Percentiles rank a stretch among this genome's conserved stretches.
Evolutionary conservation across 2,329 filamentous ascomycete genomes (phyloP).

Genomic region (Fusarium sp.): DNA sequence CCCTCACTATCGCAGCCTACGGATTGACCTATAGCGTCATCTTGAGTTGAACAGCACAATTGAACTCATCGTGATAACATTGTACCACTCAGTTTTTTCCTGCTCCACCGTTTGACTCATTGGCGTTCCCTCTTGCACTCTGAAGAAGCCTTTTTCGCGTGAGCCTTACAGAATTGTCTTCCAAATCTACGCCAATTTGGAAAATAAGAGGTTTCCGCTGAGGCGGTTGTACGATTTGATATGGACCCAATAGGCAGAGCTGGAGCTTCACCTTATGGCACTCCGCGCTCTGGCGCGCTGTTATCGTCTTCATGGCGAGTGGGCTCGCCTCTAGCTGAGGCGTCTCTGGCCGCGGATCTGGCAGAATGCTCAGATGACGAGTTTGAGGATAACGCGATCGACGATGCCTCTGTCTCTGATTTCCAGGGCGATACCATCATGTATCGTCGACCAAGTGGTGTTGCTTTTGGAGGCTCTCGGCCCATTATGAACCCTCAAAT

Average conservation of each 20-base stretch:
- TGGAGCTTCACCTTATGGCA: constrained; percentile 42
- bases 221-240: constrained; percentile 13
- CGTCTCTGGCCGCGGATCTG: constrained; percentile 76
- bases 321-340: constrained; percentile 76
- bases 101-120: constrained; percentile 24
- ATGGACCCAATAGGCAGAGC: constrained; percentile 42
- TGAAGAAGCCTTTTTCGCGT: constrained; percentile 23
- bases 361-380: constrained; percentile 75
- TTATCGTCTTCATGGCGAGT: constrained; percentile 67
- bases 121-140: constrained; percentile 29
- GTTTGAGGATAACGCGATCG: constrained; percentile 53
- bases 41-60: constrained; percentile 11
- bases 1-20: constrained; percentile 12
- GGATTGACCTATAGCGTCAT: constrained; percentile 11
- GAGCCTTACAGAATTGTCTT: constrained; percentile 23
- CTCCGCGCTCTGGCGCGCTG: constrained; percentile 37
- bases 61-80: constrained; percentile 28
- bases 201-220: constrained; percentile 5
- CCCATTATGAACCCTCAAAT: constrained; percentile 75
- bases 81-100: constrained; percentile 30
- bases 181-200: constrained; percentile 21
- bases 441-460: constrained; percentile 84
- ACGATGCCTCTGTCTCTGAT: constrained; percentile 53
- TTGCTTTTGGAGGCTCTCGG: constrained; percentile 79
- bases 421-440: constrained; percentile 63